These are phyloP conservation scores for Tolypocladium album DNA, from an alignment of 2,329 filamentous ascomycete species.

Conservation along the genomic window DNA sequence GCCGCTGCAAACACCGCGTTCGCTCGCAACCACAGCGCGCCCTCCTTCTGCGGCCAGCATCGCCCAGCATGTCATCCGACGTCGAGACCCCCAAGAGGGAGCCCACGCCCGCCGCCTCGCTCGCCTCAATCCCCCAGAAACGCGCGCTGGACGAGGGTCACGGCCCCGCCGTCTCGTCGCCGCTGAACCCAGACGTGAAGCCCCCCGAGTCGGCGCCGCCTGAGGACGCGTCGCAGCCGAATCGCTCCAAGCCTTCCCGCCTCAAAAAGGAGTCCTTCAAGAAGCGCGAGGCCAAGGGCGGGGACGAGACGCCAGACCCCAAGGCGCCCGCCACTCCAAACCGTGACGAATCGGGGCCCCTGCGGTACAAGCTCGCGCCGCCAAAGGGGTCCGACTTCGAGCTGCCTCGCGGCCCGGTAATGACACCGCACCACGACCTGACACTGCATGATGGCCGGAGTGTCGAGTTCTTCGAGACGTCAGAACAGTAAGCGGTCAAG, in stretches of 20 bases:
- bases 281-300: slow-evolving; percentile 54
- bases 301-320: slow-evolving; percentile 46
- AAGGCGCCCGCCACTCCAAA: slow-evolving; percentile 28
- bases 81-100: slow-evolving; percentile 28
- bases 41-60: not conserved
- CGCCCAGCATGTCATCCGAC: slow-evolving; percentile 23
- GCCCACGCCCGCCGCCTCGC: slow-evolving; percentile 25
- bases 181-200: slow-evolving; percentile 57
- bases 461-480: slow-evolving; percentile 51
- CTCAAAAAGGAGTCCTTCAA: slow-evolving; percentile 58
- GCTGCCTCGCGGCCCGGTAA: slow-evolving; percentile 43
- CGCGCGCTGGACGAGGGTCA: slow-evolving; percentile 59
- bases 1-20: not conserved
- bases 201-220: slow-evolving; percentile 24
- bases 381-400: slow-evolving; percentile 54
- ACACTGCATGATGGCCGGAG: slow-evolving; percentile 40
- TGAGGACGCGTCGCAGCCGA: slow-evolving; percentile 32
- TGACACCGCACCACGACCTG: slow-evolving; percentile 37
- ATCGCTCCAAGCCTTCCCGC: slow-evolving; percentile 29
- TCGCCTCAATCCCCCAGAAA: slow-evolving; percentile 50
- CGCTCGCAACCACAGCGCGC: not conserved
- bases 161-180: slow-evolving; percentile 60
- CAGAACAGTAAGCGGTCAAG: slow-evolving; percentile 45
- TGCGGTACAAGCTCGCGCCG: slow-evolving; percentile 54
- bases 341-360: slow-evolving; percentile 36